These are phyloP conservation scores for Aspergillus homomorphus DNA, from an alignment of 495 filamentous ascomycete species.

Conservation along the genomic window DNA sequence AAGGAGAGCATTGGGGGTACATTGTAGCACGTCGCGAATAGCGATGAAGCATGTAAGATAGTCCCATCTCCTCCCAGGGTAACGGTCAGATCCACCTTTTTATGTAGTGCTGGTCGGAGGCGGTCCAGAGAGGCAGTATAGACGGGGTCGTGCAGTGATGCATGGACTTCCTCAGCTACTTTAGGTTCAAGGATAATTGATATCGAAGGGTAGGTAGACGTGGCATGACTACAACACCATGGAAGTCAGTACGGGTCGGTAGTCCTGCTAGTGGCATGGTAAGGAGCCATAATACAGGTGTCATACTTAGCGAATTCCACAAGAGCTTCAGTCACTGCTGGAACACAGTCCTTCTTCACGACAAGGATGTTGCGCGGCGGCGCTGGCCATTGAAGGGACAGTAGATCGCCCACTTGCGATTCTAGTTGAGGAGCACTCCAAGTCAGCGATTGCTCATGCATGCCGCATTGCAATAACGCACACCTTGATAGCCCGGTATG, in stretches of 20 bases:
- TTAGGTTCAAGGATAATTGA: slow-evolving; percentile 79
- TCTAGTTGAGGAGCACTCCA: slow-evolving; percentile 34
- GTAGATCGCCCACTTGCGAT: slow-evolving; percentile 57
- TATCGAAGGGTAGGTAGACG: slow-evolving; percentile 72
- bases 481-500: slow-evolving; percentile 53
- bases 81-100: slow-evolving; percentile 81
- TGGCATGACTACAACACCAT: slow-evolving; percentile 58
- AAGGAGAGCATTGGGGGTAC: slow-evolving; percentile 94
- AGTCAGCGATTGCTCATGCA: background rate
- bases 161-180: slow-evolving; percentile 69
- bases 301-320: slow-evolving; percentile 70
- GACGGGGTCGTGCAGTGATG: slow-evolving; percentile 71
- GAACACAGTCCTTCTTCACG: slow-evolving; percentile 78
- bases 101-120: slow-evolving; percentile 40
- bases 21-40: slow-evolving; percentile 76
- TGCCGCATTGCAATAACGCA: slow-evolving; percentile 14
- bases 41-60: slow-evolving; percentile 83
- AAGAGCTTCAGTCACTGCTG: slow-evolving; percentile 66
- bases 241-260: slow-evolving; percentile 9
- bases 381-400: slow-evolving; percentile 83
- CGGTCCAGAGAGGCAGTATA: slow-evolving; percentile 49
- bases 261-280: background rate
- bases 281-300: background rate
- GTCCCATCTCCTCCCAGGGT: slow-evolving; percentile 96
- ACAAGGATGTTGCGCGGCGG: slow-evolving; percentile 88